phyloP scores from a whole-genome alignment of 2,329 filamentous ascomycete genomes.

The Hymenoscyphus scutula region DNA sequence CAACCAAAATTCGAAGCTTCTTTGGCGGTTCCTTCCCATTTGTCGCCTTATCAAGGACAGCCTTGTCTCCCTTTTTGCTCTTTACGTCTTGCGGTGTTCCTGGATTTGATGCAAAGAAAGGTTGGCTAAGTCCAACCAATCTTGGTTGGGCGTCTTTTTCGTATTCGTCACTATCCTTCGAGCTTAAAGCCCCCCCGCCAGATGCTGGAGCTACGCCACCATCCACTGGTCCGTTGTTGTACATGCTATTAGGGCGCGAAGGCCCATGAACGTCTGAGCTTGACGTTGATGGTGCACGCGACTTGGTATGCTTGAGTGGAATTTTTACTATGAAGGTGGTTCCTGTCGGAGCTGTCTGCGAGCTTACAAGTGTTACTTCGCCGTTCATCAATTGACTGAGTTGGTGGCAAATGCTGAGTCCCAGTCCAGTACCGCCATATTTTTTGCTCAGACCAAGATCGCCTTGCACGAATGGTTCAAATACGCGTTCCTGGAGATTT shows the following conservation, averaged over 20 bases:
- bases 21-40: slow-evolving; percentile 52
- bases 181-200: slow-evolving; percentile 15
- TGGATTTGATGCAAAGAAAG: slow-evolving; percentile 60
- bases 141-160: slow-evolving; percentile 69
- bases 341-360: slow-evolving; percentile 60
- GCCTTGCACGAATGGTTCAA: slow-evolving; percentile 94
- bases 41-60: slow-evolving; percentile 62
- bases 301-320: slow-evolving; percentile 73
- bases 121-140: slow-evolving; percentile 76
- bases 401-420: slow-evolving; percentile 86
- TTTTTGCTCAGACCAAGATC: slow-evolving; percentile 86
- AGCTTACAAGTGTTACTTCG: slow-evolving; percentile 67
- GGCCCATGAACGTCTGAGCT: slow-evolving; percentile 29
- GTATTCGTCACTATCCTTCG: slow-evolving; percentile 39
- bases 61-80: slow-evolving; percentile 56
- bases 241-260: slow-evolving; percentile 35
- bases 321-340: slow-evolving; percentile 82
- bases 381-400: slow-evolving; percentile 82
- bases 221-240: slow-evolving; percentile 16
- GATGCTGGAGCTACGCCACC: slow-evolving; percentile 7
- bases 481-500: slow-evolving; percentile 76
- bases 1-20: slow-evolving; percentile 79
- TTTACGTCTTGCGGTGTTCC: slow-evolving; percentile 21
- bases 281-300: slow-evolving; percentile 46
- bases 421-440: slow-evolving; percentile 83